Base-by-base conservation (phyloP, 2,329 filamentous ascomycete species). In the Colletotrichum sp. region DNA sequence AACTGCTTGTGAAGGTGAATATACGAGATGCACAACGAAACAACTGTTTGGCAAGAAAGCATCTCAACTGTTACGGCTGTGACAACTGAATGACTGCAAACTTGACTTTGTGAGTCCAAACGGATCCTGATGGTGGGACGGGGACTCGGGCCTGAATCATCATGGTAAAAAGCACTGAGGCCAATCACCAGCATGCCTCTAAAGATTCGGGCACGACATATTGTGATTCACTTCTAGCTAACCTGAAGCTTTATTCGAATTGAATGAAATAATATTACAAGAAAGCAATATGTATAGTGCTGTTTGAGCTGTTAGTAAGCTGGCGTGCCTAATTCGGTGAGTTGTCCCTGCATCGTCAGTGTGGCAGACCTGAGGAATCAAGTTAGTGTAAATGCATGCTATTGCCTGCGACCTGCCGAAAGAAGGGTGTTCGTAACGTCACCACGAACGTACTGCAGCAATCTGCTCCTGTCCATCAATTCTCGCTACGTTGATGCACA, bases 81-180 rank as follows among this genome's bases (percentile, higher is more conserved):
- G 6, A 7, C 39, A 12, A 12, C 5, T 48, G 9, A 48, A 10
- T 12, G 39, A 12, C 9, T n/a, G 9, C 39, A 18, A 48, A 48
- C 18, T 48, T 24, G n/a, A 13, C 3, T 3, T 0, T 22, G n/a
- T 5, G 12, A 52, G 7, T 13, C n/a, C n/a, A 13, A 24, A 7
- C n/a, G 44, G 44, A 24, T 24, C 12, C 10, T 24, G 0, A 52
- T 52, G 3, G 44, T 1, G n/a, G 44, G 1, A 52, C n/a, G 10
- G 12, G 0, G 1, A 1, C n/a, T 24, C 4, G 44, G 0, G n/a
- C 44, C n/a, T 22, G 44, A 52, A 52, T 24, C n/a, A 8, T 13
- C 12, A 13, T 52, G 9, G 44, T 5, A 52, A 8, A 22, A 22
- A 22, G 6, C 44, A 24, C 44, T 1, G n/a, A 52, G 44, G 44